Base-by-base conservation (phyloP, 371 early-diverging fungal genomes). In the Apophysomyces variabilis region DNA sequence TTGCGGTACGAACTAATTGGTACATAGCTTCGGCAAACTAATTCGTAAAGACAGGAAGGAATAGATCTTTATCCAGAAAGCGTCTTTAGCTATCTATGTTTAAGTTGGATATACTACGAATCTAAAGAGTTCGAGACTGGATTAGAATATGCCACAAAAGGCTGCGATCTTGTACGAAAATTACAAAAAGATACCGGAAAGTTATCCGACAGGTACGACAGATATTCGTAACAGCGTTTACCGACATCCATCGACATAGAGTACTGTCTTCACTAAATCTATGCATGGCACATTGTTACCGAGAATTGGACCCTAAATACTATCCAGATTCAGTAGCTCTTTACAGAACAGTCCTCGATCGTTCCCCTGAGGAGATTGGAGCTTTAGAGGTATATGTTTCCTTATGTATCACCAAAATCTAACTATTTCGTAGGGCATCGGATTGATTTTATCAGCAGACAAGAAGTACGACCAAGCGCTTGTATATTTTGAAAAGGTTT, bases 261-360 rank as follows among this genome's bases (percentile, higher is more conserved):
- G 75, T 84, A 58, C 65, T 77, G 18, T 68, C 74, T 7, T 90
- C 89, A 0, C 76, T 88, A 64, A 87, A 89, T 44, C 64, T 89
- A 26, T 84, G 84, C 64, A 80, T 90, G 74, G 93, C 91, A 1
- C 77, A 83, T 62, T 87, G 88, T 60, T 88, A 89, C 67, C 79
- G 85, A 13, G 79, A 80, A 38, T 57, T 87, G 38, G 83, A 85
- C 61, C 58, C 73, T 21, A 87, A 85, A 46, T 79, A 85, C 26
- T 74, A 85, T 43, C 75, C 77, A 4, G 84, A 78, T 60, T 85
- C 89, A 0, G 67, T 76, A 43, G 75, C 72, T 3, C 64, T 86
- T 5, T 93, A 87, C 65, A 77, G 85, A 16, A 70, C 73, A 6
- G 73, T 92, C 26, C 64, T 93, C 43, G 66, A 71, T 8, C 66